These are phyloP conservation scores for Kockovaella imperatae DNA, from an alignment of 768 basidiomycete genomes.

Conservation along the genomic window DNA sequence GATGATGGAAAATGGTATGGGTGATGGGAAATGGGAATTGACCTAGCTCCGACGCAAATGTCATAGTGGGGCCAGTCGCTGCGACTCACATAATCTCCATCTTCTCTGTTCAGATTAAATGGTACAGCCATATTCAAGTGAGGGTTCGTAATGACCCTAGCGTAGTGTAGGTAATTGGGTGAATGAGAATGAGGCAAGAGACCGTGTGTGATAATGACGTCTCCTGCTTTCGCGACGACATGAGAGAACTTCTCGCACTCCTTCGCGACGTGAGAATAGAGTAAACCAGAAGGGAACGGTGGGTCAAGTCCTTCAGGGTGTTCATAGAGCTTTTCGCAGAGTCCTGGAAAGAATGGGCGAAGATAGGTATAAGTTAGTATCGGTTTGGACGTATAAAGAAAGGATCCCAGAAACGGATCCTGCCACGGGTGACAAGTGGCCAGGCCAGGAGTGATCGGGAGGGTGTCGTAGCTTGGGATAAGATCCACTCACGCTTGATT, in stretches of 20 bases:
- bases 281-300: constrained; percentile 9
- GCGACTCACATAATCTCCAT: constrained; percentile 23
- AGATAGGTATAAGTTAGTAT: background rate
- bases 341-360: background rate
- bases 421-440: no score
- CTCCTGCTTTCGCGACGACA: constrained; percentile 22
- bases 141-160: constrained; percentile 29
- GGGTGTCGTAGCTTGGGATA: no score
- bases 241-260: constrained; percentile 13
- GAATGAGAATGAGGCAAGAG: constrained; percentile 14
- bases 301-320: constrained; percentile 28
- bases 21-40: no score
- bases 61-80: background rate
- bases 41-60: background rate
- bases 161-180: constrained; percentile 21
- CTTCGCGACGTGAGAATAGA: constrained; percentile 8
- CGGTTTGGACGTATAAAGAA: no score
- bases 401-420: background rate
- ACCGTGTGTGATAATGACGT: constrained; percentile 21
- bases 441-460: no score
- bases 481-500: constrained; percentile 13
- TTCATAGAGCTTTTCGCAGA: constrained; percentile 17
- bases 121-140: constrained; percentile 21
- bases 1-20: no score
- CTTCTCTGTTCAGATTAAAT: constrained; percentile 19